Conservation (phyloP, 2,329 filamentous ascomycete genomes). For the Chaetomium sp. region DNA sequence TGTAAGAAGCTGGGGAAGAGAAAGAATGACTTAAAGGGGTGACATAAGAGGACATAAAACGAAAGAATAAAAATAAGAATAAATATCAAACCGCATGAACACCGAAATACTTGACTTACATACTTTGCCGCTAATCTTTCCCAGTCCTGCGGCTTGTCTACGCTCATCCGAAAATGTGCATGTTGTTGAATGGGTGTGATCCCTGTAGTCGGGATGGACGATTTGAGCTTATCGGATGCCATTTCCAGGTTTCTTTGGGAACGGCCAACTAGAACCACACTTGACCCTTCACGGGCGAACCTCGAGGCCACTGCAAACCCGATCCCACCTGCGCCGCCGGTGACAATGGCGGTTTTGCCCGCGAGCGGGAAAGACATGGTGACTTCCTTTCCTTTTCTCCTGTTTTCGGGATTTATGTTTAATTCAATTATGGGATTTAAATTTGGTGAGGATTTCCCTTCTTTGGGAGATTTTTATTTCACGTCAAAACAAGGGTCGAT, state of each 20-base stretch:
- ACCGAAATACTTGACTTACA: no score
- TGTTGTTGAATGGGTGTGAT: not conserved
- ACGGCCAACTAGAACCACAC: slow-evolving; percentile 49
- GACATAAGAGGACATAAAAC: no score
- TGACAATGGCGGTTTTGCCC: slow-evolving; percentile 53
- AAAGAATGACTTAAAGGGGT: no score
- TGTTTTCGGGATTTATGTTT: not conserved
- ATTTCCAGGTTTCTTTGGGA: slow-evolving; percentile 38
- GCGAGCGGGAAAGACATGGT: slow-evolving; percentile 29
- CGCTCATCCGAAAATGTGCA: slow-evolving; percentile 18
- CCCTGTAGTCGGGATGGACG: no score
- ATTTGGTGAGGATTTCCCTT: no score
- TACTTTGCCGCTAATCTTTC: not conserved
- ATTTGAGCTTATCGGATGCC: slow-evolving; percentile 25
- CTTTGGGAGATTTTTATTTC: no score
- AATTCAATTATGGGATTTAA: no score
- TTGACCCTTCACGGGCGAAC: slow-evolving; percentile 51
- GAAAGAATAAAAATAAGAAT: no score
- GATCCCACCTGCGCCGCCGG: slow-evolving; percentile 65
- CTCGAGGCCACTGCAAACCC: slow-evolving; percentile 59
- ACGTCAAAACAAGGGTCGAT: no score
- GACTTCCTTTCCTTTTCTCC: not conserved
- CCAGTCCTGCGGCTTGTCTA: slow-evolving; percentile 20
- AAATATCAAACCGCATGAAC: no score
- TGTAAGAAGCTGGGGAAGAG: no score